These are phyloP conservation scores for Yamadazyma ubonensis DNA, from an alignment of 805 yeast genomes.

Conservation along the genomic window DNA sequence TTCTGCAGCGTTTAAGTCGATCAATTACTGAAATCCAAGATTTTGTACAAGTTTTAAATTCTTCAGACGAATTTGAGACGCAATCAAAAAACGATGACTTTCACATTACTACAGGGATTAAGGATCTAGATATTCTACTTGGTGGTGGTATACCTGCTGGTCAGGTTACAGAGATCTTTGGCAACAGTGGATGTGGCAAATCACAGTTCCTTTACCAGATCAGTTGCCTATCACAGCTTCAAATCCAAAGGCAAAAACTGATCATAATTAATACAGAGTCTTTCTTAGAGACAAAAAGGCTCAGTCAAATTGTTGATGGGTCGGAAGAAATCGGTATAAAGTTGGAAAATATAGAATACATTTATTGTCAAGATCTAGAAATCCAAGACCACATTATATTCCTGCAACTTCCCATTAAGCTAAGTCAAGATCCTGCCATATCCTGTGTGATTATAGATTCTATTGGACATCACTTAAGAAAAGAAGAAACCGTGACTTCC, in stretches of 20 bases:
- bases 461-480: conserved; percentile 75
- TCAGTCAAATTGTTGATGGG: conserved; percentile 30
- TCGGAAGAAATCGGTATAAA: conserved; percentile 12
- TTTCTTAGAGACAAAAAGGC: conserved; percentile 62
- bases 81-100: conserved; percentile 7
- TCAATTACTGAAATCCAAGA: conserved; percentile 29
- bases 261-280: conserved; percentile 82
- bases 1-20: conserved; percentile 24
- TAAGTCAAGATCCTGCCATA: conserved; percentile 23
- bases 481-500: conserved; percentile 44
- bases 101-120: conserved; percentile 25
- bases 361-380: conserved; percentile 65
- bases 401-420: conserved; percentile 61
- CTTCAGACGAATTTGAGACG: conserved; percentile 8
- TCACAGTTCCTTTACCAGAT: conserved; percentile 75
- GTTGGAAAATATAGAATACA: conserved; percentile 36
- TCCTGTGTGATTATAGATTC: conserved; percentile 71
- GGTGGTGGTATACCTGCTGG: conserved; percentile 34
- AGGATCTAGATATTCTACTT: conserved; percentile 23
- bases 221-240: conserved; percentile 52
- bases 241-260: conserved; percentile 14
- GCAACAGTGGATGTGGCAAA: conserved; percentile 84
- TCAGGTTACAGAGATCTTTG: conserved; percentile 67
- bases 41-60: conserved; percentile 1
- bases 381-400: conserved; percentile 69